These are phyloP conservation scores for Litchi chinensis DNA, from an alignment of 345 rosid species.

Conservation along the genomic window DNA sequence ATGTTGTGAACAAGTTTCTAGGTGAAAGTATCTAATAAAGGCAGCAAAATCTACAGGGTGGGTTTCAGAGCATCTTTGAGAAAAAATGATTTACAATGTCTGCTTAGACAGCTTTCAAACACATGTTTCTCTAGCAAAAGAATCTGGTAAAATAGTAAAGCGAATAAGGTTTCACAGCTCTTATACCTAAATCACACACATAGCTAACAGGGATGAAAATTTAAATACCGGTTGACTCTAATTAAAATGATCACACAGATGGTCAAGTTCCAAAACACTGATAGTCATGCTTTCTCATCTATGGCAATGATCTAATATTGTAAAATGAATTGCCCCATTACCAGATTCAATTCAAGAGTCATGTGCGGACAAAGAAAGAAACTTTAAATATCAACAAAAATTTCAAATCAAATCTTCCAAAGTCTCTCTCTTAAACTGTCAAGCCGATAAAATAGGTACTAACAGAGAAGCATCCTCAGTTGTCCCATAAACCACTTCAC, in stretches of 20 bases:
- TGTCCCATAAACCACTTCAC: neutral
- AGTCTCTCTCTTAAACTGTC: neutral
- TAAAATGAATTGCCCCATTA: neutral
- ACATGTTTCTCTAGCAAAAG: neutral
- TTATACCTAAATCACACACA: neutral
- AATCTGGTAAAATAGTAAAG: neutral
- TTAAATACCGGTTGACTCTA: neutral
- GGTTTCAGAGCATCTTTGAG: neutral
- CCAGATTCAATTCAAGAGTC: neutral
- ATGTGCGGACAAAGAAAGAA: neutral
- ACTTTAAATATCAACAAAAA: neutral
- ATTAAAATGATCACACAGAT: neutral
- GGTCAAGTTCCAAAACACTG: neutral
- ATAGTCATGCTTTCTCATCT: neutral
- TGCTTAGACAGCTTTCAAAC: neutral
- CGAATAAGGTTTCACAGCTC: neutral
- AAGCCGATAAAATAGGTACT: neutral
- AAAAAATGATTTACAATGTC: neutral
- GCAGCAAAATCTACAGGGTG: neutral
- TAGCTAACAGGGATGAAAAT: neutral
- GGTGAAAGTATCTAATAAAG: neutral
- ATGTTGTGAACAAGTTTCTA: neutral
- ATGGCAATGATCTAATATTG: neutral
- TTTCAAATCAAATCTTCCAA: neutral
- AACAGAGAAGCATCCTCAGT: neutral